Conservation (phyloP, 2,329 filamentous ascomycete genomes). For the Reticulascus tulasneorum region DNA sequence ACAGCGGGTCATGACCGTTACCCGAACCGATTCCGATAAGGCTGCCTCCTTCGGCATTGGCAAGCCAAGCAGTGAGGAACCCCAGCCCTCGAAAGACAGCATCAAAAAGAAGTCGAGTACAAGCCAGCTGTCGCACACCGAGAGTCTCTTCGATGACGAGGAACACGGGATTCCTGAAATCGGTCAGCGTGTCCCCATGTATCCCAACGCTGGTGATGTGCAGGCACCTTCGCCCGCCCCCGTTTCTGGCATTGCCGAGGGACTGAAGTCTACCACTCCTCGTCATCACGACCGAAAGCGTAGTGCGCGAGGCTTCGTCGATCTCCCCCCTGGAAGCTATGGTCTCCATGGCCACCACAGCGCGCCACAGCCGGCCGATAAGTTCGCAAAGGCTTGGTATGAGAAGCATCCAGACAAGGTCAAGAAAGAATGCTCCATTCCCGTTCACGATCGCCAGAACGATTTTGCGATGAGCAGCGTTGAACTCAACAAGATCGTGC, state of each 20-base stretch:
- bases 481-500: constrained; percentile 85
- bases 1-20: constrained; percentile 77
- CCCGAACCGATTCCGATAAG: constrained; percentile 83
- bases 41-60: constrained; percentile 84
- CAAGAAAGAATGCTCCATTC: constrained; percentile 65
- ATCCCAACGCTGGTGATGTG: constrained; percentile 87
- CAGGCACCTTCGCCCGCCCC: constrained; percentile 86
- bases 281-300: constrained; percentile 65
- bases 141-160: constrained; percentile 45
- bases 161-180: constrained; percentile 91
- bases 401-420: constrained; percentile 82
- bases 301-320: constrained; percentile 66
- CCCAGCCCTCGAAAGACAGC: constrained; percentile 26
- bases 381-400: constrained; percentile 88
- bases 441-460: constrained; percentile 51
- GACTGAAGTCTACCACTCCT: constrained; percentile 27
- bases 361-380: constrained; percentile 62
- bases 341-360: constrained; percentile 82
- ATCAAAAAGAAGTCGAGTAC: constrained; percentile 60
- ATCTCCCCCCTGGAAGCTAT: constrained; percentile 81
- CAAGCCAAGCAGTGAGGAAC: constrained; percentile 56
- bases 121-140: constrained; percentile 44
- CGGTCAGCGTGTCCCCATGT: constrained; percentile 89
- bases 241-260: constrained; percentile 30
- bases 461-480: constrained; percentile 87